phyloP scores from a whole-genome alignment of 306 rosid species.

The Rosa rugosa region DNA sequence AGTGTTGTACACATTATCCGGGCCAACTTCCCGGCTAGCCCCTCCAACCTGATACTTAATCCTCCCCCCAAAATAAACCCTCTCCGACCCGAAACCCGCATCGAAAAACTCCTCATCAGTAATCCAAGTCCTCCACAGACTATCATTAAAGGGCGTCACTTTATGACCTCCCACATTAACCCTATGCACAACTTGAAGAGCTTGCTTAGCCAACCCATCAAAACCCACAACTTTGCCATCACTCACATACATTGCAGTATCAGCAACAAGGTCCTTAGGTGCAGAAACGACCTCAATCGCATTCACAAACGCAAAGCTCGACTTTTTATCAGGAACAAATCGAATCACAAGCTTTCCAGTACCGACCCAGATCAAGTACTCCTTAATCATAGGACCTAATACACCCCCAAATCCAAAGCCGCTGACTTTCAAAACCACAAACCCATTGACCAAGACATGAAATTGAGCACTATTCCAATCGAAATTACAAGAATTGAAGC shows the following conservation, averaged over 20 bases:
- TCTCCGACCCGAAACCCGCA: conserved; percentile 47
- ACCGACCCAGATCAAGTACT: conserved; percentile 58
- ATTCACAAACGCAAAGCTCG: conserved; percentile 70
- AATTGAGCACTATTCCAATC: conserved; percentile 53
- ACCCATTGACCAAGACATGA: conserved; percentile 59
- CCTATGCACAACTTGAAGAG: conserved; percentile 68
- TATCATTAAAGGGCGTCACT: conserved; percentile 90
- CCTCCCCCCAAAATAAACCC: conserved; percentile 65
- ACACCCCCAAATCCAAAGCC: conserved; percentile 26
- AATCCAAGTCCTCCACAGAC: conserved; percentile 90
- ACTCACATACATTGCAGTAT: conserved; percentile 47
- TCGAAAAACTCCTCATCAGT: conserved; percentile 63
- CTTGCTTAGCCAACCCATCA: conserved; percentile 55
- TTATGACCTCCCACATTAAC: conserved; percentile 83
- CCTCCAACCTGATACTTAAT: conserved; percentile 68
- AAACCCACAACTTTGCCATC: conserved; percentile 26
- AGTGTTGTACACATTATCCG: conserved; percentile 80
- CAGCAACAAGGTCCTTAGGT: conserved; percentile 78
- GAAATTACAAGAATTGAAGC: conserved; percentile 41
- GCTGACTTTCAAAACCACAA: conserved; percentile 44
- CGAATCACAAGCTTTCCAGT: conserved; percentile 47
- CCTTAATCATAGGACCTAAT: conserved; percentile 40
- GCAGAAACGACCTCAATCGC: conserved; percentile 95
- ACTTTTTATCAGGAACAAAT: conserved; percentile 54
- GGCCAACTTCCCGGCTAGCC: conserved; percentile 85